These are phyloP conservation scores for Penicillium brasilianum DNA, from an alignment of 2,329 filamentous ascomycete genomes.

Conservation along the genomic window DNA sequence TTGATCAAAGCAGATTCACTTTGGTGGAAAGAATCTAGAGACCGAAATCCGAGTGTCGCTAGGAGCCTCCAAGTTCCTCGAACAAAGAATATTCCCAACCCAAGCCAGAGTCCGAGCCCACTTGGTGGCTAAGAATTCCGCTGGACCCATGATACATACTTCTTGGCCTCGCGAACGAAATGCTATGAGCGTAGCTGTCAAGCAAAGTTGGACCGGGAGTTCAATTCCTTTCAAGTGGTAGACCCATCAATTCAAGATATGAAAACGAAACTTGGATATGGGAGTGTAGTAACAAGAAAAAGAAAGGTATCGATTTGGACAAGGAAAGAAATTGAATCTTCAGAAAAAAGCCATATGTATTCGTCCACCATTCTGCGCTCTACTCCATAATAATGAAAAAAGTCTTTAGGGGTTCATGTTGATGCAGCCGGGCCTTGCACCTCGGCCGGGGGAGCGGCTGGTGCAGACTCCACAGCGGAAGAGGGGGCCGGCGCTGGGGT, in stretches of 20 bases:
- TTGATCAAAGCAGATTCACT: background rate
- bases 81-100: background rate
- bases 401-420: slow-evolving; percentile 2
- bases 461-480: slow-evolving; percentile 12
- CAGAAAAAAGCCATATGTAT: background rate
- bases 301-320: background rate
- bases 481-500: slow-evolving; percentile 19
- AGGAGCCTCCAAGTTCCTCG: background rate
- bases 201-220: background rate
- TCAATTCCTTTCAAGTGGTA: background rate
- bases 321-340: background rate
- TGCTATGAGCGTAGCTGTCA: background rate
- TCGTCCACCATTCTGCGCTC: background rate
- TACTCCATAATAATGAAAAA: background rate
- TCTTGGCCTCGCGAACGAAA: background rate
- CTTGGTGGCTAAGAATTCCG: background rate
- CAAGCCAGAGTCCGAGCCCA: background rate
- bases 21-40: background rate
- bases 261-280: background rate
- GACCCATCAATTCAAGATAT: background rate
- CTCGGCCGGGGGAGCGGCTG: slow-evolving; percentile 18
- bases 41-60: background rate
- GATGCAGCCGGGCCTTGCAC: slow-evolving; percentile 11
- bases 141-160: background rate
- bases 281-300: background rate